phyloP scores from a whole-genome alignment of 2,329 filamentous ascomycete species.

The Scedosporium apiospermum region DNA sequence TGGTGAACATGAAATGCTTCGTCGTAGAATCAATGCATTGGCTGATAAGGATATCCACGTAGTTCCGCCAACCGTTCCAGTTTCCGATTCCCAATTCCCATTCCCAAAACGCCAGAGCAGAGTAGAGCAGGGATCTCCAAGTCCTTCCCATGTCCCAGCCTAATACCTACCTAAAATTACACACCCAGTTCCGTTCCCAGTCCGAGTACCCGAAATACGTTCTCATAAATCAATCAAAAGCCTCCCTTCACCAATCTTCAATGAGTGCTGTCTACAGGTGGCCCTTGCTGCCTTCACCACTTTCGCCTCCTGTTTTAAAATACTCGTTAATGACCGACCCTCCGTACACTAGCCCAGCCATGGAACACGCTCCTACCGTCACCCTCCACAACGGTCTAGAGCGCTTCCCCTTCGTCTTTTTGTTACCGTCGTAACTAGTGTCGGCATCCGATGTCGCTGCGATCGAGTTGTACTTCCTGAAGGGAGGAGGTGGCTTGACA shows the following conservation, averaged over 20 bases:
- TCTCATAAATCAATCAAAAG: neutral
- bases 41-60: too few species aligned
- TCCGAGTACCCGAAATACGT: neutral
- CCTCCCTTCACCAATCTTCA: neutral
- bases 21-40: too few species aligned
- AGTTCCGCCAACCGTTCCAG: too few species aligned
- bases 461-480: slow-evolving; percentile 24
- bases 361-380: slow-evolving; percentile 42
- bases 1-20: too few species aligned
- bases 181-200: neutral
- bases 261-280: neutral
- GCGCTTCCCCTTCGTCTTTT: slow-evolving; percentile 20
- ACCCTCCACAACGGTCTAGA: slow-evolving; percentile 37
- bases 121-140: neutral
- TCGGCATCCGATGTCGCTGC: slow-evolving; percentile 36
- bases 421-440: slow-evolving; percentile 34
- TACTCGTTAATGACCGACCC: slow-evolving; percentile 50
- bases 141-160: neutral
- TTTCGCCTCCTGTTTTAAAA: slow-evolving; percentile 36
- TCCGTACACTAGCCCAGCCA: slow-evolving; percentile 47
- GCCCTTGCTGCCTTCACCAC: slow-evolving; percentile 25
- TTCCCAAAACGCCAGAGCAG: slow-evolving; percentile 1
- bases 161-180: neutral
- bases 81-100: neutral
- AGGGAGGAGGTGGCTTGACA: slow-evolving; percentile 23